These are phyloP conservation scores for Thelonectria olida DNA, from an alignment of 2,329 filamentous ascomycete genomes.

Conservation along the genomic window DNA sequence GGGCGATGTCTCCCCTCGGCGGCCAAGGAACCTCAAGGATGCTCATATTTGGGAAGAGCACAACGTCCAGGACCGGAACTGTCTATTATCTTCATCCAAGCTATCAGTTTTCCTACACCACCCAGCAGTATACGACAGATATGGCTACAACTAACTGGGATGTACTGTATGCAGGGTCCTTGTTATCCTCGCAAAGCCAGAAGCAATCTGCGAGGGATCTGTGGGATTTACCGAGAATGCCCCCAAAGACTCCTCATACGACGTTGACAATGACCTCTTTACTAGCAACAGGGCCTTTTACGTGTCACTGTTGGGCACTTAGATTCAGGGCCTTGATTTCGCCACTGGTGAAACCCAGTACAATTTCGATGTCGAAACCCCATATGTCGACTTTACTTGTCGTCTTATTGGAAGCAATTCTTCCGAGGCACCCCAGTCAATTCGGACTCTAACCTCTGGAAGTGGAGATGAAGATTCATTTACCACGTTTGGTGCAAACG, in stretches of 20 bases:
- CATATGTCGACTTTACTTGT: conserved; percentile 14
- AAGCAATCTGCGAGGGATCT: too few species aligned
- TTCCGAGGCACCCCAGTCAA: too few species aligned
- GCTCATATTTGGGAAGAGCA: background rate
- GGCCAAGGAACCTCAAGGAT: conserved; percentile 18
- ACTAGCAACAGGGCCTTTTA: too few species aligned
- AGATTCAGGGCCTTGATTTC: background rate
- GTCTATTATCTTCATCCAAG: conserved; percentile 3
- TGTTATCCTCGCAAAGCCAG: too few species aligned
- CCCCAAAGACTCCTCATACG: too few species aligned
- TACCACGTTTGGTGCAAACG: background rate
- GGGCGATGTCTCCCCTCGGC: conserved; percentile 19
- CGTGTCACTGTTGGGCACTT: too few species aligned
- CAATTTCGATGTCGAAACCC: background rate
- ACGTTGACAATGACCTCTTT: too few species aligned
- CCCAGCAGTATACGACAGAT: too few species aligned
- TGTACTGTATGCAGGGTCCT: too few species aligned
- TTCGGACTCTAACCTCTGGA: too few species aligned
- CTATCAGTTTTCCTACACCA: background rate
- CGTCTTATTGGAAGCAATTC: background rate
- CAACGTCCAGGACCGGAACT: background rate
- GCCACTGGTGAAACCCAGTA: background rate
- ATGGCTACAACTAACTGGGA: too few species aligned
- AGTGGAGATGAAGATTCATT: background rate
- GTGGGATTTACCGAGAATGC: too few species aligned